Percentiles rank a stretch among this genome's conserved stretches.
phyloP scores from a whole-genome alignment of 805 yeast genomes.

The Yarrowia osloensis region DNA sequence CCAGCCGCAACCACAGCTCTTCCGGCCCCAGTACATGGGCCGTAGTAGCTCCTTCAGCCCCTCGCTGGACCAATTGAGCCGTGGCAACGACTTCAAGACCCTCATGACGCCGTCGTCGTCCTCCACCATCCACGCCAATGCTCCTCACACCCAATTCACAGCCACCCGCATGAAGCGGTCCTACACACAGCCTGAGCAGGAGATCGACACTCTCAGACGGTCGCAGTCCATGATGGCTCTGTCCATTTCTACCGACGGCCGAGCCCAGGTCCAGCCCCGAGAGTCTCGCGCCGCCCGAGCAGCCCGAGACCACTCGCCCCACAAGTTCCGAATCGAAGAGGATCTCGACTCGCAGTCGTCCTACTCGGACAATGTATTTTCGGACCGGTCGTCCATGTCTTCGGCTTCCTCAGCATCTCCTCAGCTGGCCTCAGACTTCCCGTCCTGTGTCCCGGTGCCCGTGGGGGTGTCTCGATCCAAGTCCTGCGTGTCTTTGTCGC shows the following conservation, averaged over 20 bases:
- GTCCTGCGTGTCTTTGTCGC: constrained; percentile 21
- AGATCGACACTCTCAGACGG: background rate
- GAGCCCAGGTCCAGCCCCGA: background rate
- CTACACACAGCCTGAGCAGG: constrained; percentile 15
- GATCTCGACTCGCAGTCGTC: constrained; percentile 8
- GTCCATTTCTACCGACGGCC: constrained; percentile 7
- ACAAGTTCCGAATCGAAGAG: constrained; percentile 16
- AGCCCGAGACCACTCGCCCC: constrained; percentile 18
- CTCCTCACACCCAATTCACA: background rate
- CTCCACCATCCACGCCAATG: background rate
- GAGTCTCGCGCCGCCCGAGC: background rate
- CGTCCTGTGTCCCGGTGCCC: constrained; percentile 10
- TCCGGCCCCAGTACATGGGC: background rate
- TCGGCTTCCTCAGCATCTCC: constrained; percentile 29
- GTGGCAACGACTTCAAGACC: background rate
- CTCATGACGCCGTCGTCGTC: background rate
- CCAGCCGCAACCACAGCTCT: constrained; percentile 10
- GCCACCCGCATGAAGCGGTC: constrained; percentile 23
- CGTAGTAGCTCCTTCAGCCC: constrained; percentile 19
- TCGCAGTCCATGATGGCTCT: constrained; percentile 19
- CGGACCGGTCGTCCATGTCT: constrained; percentile 23
- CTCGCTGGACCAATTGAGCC: constrained; percentile 1
- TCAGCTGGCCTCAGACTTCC: constrained; percentile 20
- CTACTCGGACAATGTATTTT: constrained; percentile 15
- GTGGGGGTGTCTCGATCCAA: constrained; percentile 12